These are phyloP conservation scores for Borovskyia barvae DNA, from an alignment of 208 protist species.

Conservation along the genomic window DNA sequence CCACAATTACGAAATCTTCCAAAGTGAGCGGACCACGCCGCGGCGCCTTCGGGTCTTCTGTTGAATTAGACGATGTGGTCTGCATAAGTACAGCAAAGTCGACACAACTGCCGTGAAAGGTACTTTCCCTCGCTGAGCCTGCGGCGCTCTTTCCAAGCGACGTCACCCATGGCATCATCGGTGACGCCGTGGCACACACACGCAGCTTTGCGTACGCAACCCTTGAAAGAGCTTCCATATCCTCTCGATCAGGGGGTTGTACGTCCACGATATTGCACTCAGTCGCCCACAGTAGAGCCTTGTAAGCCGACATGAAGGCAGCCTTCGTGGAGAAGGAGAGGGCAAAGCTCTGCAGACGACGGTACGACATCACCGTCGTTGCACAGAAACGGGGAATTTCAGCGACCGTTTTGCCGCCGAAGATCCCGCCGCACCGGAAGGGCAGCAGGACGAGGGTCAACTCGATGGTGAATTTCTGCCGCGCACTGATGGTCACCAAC, in stretches of 20 bases:
- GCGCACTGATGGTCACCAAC: conserved; percentile 58
- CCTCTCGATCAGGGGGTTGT: conserved; percentile 13
- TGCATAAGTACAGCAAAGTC: conserved; percentile 59
- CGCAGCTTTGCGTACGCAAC: conserved; percentile 41
- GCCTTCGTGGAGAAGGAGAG: conserved; percentile 70
- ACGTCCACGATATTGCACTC: conserved; percentile 76
- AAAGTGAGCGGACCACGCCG: conserved; percentile 42
- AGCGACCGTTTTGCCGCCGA: conserved; percentile 44
- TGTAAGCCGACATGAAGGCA: conserved; percentile 81
- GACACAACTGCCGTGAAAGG: conserved; percentile 47
- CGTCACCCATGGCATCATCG: conserved; percentile 55
- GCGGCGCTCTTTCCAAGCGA: conserved; percentile 24
- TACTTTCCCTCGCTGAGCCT: conserved; percentile 19
- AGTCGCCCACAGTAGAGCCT: conserved; percentile 77
- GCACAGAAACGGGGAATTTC: conserved; percentile 71
- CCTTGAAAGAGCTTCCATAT: conserved; percentile 1
- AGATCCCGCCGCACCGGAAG: conserved; percentile 32
- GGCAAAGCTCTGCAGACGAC: conserved; percentile 59
- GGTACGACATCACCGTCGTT: conserved; percentile 34
- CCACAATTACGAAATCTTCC: conserved; percentile 64
- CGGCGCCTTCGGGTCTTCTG: too few species aligned
- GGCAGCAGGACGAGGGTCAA: conserved; percentile 74
- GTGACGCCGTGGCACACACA: conserved; percentile 55
- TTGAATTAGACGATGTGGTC: too few species aligned
- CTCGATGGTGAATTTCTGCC: conserved; percentile 65